Conservation (phyloP, 2,329 filamentous ascomycete species). For the Paraconiothyrium sp. region DNA sequence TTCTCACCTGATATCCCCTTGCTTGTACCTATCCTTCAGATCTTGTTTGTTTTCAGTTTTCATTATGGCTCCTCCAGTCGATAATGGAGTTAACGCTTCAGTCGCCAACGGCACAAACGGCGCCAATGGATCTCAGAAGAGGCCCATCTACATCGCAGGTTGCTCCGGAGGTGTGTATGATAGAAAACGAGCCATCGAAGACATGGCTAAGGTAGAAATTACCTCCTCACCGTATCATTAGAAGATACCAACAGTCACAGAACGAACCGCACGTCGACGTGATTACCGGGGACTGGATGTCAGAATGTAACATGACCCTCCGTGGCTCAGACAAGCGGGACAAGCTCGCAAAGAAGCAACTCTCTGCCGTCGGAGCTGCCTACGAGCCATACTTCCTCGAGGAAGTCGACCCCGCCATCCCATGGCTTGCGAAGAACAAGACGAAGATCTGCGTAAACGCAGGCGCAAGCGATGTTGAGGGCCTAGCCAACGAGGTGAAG, state of each 20-base stretch:
- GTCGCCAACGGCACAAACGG: conserved; percentile 19
- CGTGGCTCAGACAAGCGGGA: conserved; percentile 31
- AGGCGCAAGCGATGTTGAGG: conserved; percentile 31
- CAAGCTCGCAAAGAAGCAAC: conserved; percentile 29
- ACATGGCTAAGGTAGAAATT: conserved; percentile 29
- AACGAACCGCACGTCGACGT: conserved; percentile 36
- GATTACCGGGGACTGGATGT: conserved; percentile 38
- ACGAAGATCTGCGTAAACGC: conserved; percentile 34
- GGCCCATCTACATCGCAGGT: conserved; percentile 31
- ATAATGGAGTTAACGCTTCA: conserved; percentile 23
- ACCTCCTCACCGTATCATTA: neutral
- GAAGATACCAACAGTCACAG: conserved; percentile 20
- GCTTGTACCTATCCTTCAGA: neutral
- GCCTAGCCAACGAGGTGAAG: conserved; percentile 27
- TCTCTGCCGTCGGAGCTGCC: conserved; percentile 30
- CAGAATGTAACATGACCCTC: conserved; percentile 38
- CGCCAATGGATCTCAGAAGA: conserved; percentile 26
- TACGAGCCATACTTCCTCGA: conserved; percentile 35
- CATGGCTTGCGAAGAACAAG: conserved; percentile 33
- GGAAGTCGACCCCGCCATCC: conserved; percentile 34
- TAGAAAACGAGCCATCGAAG: conserved; percentile 33
- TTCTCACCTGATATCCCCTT: neutral
- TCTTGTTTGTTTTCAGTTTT: neutral
- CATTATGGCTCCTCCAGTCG: conserved; percentile 23
- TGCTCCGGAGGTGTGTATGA: conserved; percentile 37